Evolutionary conservation across 176 grass and related monocot genomes (phyloP).

Genomic region (Aegilops sharonensis): DNA sequence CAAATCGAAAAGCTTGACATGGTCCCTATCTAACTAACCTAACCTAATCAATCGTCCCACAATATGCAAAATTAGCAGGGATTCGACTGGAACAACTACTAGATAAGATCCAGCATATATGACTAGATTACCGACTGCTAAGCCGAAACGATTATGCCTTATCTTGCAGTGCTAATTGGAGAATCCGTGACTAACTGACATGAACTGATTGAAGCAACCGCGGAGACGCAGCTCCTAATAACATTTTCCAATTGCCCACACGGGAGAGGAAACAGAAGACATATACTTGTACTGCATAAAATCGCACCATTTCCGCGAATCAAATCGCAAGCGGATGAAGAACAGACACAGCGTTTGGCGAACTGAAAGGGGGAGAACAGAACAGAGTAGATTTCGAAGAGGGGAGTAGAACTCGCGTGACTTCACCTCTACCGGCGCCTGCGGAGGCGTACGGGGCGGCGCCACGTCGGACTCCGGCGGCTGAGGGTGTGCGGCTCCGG

Average conservation of each 20-base stretch:
- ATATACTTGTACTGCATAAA: not conserved
- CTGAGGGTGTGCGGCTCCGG: slow-evolving; percentile 29
- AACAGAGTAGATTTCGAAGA: not conserved
- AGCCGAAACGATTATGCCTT: not conserved
- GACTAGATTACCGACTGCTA: not conserved
- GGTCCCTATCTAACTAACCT: not conserved
- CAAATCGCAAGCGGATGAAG: not conserved
- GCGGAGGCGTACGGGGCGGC: slow-evolving; percentile 26
- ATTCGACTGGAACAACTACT: not conserved
- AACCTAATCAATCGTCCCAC: not conserved
- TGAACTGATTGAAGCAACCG: not conserved
- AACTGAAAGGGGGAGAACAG: not conserved
- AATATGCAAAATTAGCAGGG: not conserved
- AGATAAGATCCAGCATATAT: not conserved
- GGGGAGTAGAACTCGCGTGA: not conserved
- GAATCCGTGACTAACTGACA: not conserved
- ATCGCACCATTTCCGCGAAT: not conserved
- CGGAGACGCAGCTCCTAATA: not conserved
- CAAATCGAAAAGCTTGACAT: slow-evolving; percentile 17
- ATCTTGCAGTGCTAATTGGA: not conserved
- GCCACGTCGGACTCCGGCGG: slow-evolving; percentile 39
- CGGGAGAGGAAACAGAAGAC: not conserved
- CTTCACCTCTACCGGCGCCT: slow-evolving; percentile 33
- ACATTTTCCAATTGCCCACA: not conserved
- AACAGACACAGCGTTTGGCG: not conserved